phyloP scores from a whole-genome alignment of 129 eudicot species.

The Escallonia herrerae region DNA sequence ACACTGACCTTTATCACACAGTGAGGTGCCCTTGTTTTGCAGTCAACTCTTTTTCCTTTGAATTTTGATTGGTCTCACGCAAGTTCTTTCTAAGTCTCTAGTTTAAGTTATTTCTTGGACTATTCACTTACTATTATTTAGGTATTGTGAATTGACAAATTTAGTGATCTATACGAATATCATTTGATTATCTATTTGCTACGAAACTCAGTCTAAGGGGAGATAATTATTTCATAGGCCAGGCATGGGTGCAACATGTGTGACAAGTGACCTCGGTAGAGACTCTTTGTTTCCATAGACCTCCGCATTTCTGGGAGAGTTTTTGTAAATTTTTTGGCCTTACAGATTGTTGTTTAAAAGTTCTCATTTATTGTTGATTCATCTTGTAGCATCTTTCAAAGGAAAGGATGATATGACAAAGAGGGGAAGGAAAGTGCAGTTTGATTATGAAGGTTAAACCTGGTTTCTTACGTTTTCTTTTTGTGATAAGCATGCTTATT shows the following conservation, averaged over 20 bases:
- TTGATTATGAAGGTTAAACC: conserved; percentile 60
- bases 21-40: too few species aligned
- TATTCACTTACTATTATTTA: too few species aligned
- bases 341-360: background rate
- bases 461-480: background rate
- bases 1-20: too few species aligned
- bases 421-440: conserved; percentile 72
- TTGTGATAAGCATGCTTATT: background rate
- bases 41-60: too few species aligned
- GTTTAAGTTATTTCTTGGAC: too few species aligned
- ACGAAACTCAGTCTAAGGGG: background rate
- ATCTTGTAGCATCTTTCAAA: conserved; percentile 30
- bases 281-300: background rate
- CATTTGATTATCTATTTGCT: background rate
- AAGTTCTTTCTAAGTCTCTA: too few species aligned
- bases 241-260: too few species aligned
- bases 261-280: background rate
- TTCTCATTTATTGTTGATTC: background rate
- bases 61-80: too few species aligned
- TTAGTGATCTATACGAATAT: too few species aligned
- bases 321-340: background rate
- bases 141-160: too few species aligned
- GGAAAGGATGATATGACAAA: conserved; percentile 52
- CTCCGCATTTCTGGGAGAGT: background rate
- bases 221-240: too few species aligned